These are phyloP conservation scores for Penicillium freii DNA, from an alignment of 2,329 filamentous ascomycete species.

Conservation along the genomic window DNA sequence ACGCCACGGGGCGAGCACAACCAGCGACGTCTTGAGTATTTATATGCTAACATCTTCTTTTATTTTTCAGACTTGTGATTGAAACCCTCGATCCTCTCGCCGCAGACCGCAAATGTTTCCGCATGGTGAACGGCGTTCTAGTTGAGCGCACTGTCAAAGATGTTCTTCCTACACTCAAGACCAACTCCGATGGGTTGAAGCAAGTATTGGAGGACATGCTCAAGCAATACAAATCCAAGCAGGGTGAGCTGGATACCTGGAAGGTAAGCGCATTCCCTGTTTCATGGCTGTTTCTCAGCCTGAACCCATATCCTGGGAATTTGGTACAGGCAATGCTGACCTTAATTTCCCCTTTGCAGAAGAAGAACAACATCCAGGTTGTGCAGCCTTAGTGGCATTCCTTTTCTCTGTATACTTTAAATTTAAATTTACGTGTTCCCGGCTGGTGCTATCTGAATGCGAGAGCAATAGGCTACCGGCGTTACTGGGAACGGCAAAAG, in stretches of 20 bases:
- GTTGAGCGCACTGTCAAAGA: conserved; percentile 93
- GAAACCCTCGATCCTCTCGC: conserved; percentile 84
- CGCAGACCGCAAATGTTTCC: conserved; percentile 90
- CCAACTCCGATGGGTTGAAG: conserved; percentile 88
- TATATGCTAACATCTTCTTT: conserved; percentile 16
- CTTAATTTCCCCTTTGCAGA: conserved; percentile 32
- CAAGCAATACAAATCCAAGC: conserved; percentile 94
- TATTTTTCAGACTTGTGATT: conserved; percentile 76
- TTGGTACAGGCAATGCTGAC: neutral
- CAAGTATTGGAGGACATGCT: conserved; percentile 92
- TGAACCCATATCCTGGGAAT: neutral
- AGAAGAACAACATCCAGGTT: conserved; percentile 51
- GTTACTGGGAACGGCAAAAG: conserved; percentile 21
- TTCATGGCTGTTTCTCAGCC: neutral
- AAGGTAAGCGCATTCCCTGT: conserved; percentile 66
- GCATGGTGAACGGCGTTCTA: conserved; percentile 95
- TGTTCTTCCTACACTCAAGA: conserved; percentile 84
- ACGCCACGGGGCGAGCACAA: neutral
- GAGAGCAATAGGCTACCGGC: conserved; percentile 17
- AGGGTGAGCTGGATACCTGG: conserved; percentile 95
- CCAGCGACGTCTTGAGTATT: neutral
- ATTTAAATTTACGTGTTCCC: conserved; percentile 12
- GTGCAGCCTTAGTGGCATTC: conserved; percentile 41
- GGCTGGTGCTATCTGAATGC: conserved; percentile 1
- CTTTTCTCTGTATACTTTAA: conserved; percentile 8